Evolutionary conservation across 1,284 basidiomycete species (phyloP).

Genomic region (Tremellales sp.): DNA sequence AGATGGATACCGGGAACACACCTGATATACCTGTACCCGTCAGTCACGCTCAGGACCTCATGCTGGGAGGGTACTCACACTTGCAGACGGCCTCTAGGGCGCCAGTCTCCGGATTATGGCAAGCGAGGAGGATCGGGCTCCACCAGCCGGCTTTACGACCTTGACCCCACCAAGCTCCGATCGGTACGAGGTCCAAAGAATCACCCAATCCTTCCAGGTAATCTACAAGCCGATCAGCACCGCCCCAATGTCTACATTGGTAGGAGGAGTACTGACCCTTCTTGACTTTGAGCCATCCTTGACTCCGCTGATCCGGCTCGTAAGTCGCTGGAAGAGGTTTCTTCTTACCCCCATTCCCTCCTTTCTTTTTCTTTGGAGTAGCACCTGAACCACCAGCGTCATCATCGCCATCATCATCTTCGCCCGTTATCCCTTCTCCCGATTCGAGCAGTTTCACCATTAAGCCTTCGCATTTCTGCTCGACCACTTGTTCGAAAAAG

Average conservation of each 20-base stretch:
- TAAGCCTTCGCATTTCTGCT: constrained; percentile 80
- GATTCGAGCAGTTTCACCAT: constrained; percentile 78
- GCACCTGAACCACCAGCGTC: constrained; percentile 17
- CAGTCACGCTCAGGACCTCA: neutral
- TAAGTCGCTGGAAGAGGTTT: constrained; percentile 83
- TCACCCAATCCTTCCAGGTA: constrained; percentile 53
- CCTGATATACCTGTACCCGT: constrained; percentile 37
- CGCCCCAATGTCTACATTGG: constrained; percentile 59
- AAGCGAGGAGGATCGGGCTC: constrained; percentile 80
- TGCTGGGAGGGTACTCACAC: constrained; percentile 49
- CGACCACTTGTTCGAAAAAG: constrained; percentile 77
- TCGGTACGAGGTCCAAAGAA: constrained; percentile 59
- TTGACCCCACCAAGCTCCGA: constrained; percentile 85
- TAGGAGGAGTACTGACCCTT: constrained; percentile 50
- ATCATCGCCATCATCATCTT: constrained; percentile 36
- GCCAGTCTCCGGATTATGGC: constrained; percentile 68
- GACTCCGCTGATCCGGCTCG: constrained; percentile 62
- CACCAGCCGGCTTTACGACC: constrained; percentile 92
- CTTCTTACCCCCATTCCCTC: constrained; percentile 47
- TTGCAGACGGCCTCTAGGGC: constrained; percentile 78
- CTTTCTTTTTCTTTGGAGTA: constrained; percentile 21
- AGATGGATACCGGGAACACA: no score
- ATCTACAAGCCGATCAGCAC: constrained; percentile 22
- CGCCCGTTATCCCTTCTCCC: constrained; percentile 37
- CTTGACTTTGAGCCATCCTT: constrained; percentile 79